phyloP scores from a whole-genome alignment of 2,329 filamentous ascomycete species.

The Nemania abortiva region DNA sequence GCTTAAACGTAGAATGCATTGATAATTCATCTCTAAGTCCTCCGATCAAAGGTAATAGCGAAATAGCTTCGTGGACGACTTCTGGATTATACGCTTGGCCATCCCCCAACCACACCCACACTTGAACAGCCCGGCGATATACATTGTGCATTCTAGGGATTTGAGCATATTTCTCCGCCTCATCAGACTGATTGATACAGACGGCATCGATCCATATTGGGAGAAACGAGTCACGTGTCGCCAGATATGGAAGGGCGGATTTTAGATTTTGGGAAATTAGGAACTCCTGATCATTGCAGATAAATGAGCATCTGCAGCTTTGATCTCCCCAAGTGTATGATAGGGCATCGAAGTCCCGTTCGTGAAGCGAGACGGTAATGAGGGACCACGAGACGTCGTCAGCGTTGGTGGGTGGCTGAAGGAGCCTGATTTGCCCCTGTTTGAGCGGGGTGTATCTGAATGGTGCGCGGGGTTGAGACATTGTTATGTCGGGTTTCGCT shows the following conservation, averaged over 20 bases:
- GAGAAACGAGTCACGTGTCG: neutral
- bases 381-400: neutral
- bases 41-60: neutral
- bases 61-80: neutral
- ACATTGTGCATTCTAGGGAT: neutral
- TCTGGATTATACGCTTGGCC: neutral
- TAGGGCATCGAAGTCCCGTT: neutral
- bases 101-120: no score
- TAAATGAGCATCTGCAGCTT: neutral
- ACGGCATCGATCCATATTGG: neutral
- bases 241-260: slow-evolving; percentile 2
- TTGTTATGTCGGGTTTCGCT: no score
- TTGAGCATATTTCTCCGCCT: neutral
- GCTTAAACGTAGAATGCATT: no score
- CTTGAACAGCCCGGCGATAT: neutral
- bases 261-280: neutral
- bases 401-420: neutral
- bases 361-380: neutral
- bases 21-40: no score
- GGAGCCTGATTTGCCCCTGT: neutral
- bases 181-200: neutral
- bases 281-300: slow-evolving; percentile 10
- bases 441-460: neutral
- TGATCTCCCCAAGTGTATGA: slow-evolving; percentile 10
- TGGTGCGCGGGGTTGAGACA: no score